Conservation (phyloP, 768 basidiomycete species). For the Serendipita vermifera region DNA sequence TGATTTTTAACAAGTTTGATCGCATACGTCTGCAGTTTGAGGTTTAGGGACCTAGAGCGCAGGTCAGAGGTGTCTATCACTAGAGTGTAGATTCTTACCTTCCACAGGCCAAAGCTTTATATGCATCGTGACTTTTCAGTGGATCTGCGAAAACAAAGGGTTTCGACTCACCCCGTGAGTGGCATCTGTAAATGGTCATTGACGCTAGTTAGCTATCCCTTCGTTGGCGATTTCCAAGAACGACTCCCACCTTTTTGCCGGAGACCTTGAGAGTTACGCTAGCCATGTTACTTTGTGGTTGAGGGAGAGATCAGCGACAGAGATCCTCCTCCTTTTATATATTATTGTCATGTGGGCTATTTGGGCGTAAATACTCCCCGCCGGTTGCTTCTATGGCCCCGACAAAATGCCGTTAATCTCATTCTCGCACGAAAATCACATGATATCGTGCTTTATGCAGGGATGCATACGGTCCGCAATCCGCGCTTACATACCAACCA, state of each 20-base stretch:
- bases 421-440: too few species aligned
- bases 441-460: too few species aligned
- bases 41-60: neutral
- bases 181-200: constrained; percentile 14
- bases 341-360: too few species aligned
- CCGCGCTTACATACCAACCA: too few species aligned
- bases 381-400: too few species aligned
- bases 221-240: neutral
- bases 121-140: too few species aligned
- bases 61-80: neutral
- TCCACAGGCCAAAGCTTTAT: constrained; percentile 20
- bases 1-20: too few species aligned
- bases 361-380: too few species aligned
- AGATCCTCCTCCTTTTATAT: too few species aligned
- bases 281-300: constrained; percentile 11
- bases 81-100: constrained; percentile 17
- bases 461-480: too few species aligned
- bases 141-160: too few species aligned
- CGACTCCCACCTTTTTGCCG: constrained; percentile 11
- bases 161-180: constrained; percentile 11
- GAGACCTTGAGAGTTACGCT: constrained; percentile 11
- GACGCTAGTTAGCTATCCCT: neutral
- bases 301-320: neutral
- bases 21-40: neutral
- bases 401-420: too few species aligned